Percentiles rank a stretch among this genome's conserved stretches.
phyloP scores from a whole-genome alignment of 805 yeast species.

The Ogataea methanolica region DNA sequence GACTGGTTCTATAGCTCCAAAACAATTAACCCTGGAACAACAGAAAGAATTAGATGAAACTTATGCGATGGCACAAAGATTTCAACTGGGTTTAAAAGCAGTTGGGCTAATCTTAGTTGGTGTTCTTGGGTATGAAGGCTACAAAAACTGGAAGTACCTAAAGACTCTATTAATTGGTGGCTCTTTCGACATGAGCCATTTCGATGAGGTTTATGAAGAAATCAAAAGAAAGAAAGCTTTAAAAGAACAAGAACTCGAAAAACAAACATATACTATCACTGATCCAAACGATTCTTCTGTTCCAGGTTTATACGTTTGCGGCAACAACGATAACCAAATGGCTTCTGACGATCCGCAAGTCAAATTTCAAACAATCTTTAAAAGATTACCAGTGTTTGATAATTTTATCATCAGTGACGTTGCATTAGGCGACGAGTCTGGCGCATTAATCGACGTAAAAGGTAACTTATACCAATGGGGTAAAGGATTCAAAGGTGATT shows the following conservation, averaged over 20 bases:
- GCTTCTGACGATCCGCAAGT: constrained; percentile 22
- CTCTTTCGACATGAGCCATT: constrained; percentile 28
- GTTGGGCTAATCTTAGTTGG: constrained; percentile 34
- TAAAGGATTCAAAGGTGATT: constrained; percentile 30
- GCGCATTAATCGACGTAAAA: constrained; percentile 54
- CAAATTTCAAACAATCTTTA: constrained; percentile 45
- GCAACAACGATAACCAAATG: constrained; percentile 42
- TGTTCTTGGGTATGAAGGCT: constrained; percentile 36
- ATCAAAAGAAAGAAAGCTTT: constrained; percentile 19
- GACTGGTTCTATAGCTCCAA: neutral
- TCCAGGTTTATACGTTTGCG: constrained; percentile 65
- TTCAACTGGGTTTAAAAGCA: constrained; percentile 44
- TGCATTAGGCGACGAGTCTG: constrained; percentile 42
- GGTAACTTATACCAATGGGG: constrained; percentile 80
- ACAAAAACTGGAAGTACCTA: constrained; percentile 36
- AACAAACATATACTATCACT: constrained; percentile 22
- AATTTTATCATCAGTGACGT: constrained; percentile 54
- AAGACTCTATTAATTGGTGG: constrained; percentile 31
- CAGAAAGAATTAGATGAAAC: constrained; percentile 15
- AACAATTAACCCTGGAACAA: neutral
- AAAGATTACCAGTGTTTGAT: constrained; percentile 62
- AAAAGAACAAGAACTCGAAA: constrained; percentile 15
- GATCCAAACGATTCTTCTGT: constrained; percentile 34
- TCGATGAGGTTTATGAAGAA: constrained; percentile 36
- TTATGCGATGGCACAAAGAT: constrained; percentile 38